Evolutionary conservation across 2,329 filamentous ascomycete species (phyloP), one percentile per base, ranked within the genome.

Genomic region (Aspergillus novoparasiticus): DNA sequence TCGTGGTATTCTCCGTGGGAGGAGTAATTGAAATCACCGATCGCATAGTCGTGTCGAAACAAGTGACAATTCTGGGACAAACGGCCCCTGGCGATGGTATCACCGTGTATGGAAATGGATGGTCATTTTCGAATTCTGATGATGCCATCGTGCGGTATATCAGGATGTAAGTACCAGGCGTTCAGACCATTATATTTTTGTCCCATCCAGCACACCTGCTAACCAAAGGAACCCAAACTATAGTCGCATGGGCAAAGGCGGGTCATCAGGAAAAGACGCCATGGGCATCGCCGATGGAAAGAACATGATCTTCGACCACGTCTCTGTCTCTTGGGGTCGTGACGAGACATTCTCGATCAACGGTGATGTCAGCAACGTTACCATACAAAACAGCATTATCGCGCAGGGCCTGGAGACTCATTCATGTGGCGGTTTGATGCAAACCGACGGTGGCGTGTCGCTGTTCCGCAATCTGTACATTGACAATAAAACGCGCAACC

Each of bases 281-380:
- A 78, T 86, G 48, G 82, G 79, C 21, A 85, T 87, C 61, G 84
- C 84, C 6, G 79, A 84, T 10, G 84, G 83, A 9, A 73, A 74
- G 36, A 83, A 81, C 65, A 84, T 87, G 76, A 86, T 87, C 53
- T 84, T 87, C 66, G 85, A 86, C 69, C 85, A 87, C 64, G 74
- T 85, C 36, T 82, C 80, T 23, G 80, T 83, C 19, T 79, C 82
- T 0, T 87, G 83, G 82, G 84, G 85, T n/a, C 82, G 84, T n/a
- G 66, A 85, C 62, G 84, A 86, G 72, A 86, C 82, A 1, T 85
- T 85, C 66, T 81, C 79, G 14, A 85, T 86, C 56, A 83, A 75
- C 26, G 83, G 82, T 0, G 76, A 76, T 1, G 79, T 78, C 1
- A 74, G 75, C 19, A 85, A 85, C 59, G 79, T 85, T 53, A 85